Base-by-base conservation (phyloP, 805 yeast genomes). In the Sporopachydermia lactativora region DNA sequence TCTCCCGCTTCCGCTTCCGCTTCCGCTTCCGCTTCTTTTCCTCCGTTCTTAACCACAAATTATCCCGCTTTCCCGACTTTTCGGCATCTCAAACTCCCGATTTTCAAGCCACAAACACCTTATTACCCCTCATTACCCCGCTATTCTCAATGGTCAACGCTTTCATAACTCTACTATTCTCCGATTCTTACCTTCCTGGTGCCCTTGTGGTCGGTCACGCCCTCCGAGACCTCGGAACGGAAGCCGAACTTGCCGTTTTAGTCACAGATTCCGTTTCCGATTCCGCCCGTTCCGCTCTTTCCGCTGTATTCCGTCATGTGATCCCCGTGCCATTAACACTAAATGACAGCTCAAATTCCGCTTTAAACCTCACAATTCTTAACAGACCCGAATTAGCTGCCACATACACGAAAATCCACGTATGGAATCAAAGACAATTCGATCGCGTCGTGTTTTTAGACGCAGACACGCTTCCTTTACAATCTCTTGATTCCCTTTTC, bases 351-450 rank as follows among this genome's bases (percentile, higher is more conserved):
- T 50, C 54, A 4, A 39, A 42, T 4, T 42, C 52, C 13, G 43
- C 39, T 4, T 8, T 24, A 8, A 51, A 58, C 39, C 50, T 62
- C 38, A 38, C 39, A 28, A 44, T 58, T 17, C 60, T 75, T 48
- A 59, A 57, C 34, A 57, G 80, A 19, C 73, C 75, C 2, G 77
- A 73, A 41, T 61, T 73, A 34, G 59, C 56, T 42, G 41, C 42
- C 17, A 65, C 77, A 3, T 62, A 69, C 47, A 69, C 81, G 19
- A 79, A 79, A 51, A 55, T 79, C 19, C 61, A 66, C 39, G 57
- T 73, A 19, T 79, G 83, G 82, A 51, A 55, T 18, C 64, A 66
- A 42, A 52, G 57, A 18, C 62, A 60, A 41, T 62, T 46, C 49
- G 41, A 61, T 14, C 60, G 57, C 37, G 53, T 73, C 3, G 64